A percentile compares a stretch with the other conserved stretches of the same genome.
phyloP scores from a whole-genome alignment of 2,329 filamentous ascomycete species.

The Bertia moriformis region DNA sequence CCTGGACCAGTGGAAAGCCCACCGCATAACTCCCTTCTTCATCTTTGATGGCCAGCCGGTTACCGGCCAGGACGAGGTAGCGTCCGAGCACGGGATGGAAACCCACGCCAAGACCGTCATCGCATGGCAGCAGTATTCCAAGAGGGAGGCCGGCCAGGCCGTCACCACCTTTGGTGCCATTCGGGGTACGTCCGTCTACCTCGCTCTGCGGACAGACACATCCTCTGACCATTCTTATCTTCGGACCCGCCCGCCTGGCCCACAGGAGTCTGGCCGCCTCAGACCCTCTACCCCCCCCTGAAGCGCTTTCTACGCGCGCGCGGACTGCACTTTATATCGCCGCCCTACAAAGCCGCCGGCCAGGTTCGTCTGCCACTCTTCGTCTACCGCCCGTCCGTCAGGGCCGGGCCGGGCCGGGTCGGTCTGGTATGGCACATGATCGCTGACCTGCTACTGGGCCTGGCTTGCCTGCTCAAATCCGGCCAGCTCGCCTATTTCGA shows the following conservation, averaged over 20 bases:
- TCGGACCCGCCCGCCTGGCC: conserved; percentile 3
- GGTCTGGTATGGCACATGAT: conserved; percentile 2
- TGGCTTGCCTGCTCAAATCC: no score
- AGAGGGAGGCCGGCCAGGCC: conserved; percentile 63
- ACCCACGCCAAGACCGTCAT: conserved; percentile 59
- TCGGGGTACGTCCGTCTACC: conserved; percentile 39
- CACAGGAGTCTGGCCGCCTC: conserved; percentile 56
- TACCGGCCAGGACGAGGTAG: conserved; percentile 58
- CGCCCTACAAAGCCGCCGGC: conserved; percentile 75
- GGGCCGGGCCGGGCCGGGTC: conserved; percentile 1
- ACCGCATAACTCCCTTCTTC: conserved; percentile 68
- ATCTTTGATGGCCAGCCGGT: conserved; percentile 81
- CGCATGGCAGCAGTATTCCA: conserved; percentile 79
- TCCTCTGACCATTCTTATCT: conserved; percentile 4
- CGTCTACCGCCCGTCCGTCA: neutral
- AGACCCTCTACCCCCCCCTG: conserved; percentile 63
- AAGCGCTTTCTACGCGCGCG: conserved; percentile 59
- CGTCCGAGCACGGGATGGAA: conserved; percentile 45
- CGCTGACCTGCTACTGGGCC: neutral
- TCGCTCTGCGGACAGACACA: neutral
- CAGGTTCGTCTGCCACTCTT: conserved; percentile 42
- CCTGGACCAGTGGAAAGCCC: conserved; percentile 54
- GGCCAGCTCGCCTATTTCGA: conserved; percentile 67
- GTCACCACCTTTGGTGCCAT: conserved; percentile 71
- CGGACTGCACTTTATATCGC: conserved; percentile 62